A percentile compares a stretch with the other conserved stretches of the same genome.
These are phyloP conservation scores for Sclerotiophoma versabilis DNA, from an alignment of 2,329 filamentous ascomycete genomes.

Conservation along the genomic window DNA sequence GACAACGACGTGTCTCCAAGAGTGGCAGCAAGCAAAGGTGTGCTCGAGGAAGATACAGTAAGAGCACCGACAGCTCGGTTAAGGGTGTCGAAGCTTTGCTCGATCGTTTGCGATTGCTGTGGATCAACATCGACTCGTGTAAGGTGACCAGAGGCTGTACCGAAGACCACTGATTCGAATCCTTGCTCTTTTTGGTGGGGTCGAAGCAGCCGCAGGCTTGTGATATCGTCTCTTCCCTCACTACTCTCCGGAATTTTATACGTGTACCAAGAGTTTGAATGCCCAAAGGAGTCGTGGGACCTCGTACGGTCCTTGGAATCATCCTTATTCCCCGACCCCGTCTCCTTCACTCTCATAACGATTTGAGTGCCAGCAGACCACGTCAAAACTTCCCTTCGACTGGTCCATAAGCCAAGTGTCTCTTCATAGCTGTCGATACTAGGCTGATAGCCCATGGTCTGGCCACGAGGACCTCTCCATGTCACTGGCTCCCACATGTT, in stretches of 20 bases:
- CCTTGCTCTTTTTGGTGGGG: slow-evolving; percentile 48
- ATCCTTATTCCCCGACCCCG: slow-evolving; percentile 37
- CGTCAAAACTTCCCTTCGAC: slow-evolving; percentile 63
- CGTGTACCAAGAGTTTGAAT: slow-evolving; percentile 56
- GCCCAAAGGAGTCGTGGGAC: slow-evolving; percentile 42
- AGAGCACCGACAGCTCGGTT: slow-evolving; percentile 56
- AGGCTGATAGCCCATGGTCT: slow-evolving; percentile 67
- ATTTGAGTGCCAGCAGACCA: slow-evolving; percentile 68
- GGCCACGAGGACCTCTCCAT: slow-evolving; percentile 54
- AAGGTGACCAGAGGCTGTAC: slow-evolving; percentile 64
- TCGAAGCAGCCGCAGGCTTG: slow-evolving; percentile 61
- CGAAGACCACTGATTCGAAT: slow-evolving; percentile 60
- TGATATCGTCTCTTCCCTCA: slow-evolving; percentile 66
- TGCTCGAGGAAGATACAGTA: slow-evolving; percentile 52
- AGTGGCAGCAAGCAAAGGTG: slow-evolving; percentile 59
- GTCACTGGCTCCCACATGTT: slow-evolving; percentile 42
- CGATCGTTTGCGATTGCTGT: slow-evolving; percentile 14
- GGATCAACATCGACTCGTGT: slow-evolving; percentile 37
- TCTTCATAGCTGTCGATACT: slow-evolving; percentile 65
- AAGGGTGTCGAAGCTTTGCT: slow-evolving; percentile 52
- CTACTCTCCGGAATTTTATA: slow-evolving; percentile 60
- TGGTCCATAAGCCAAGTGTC: slow-evolving; percentile 48
- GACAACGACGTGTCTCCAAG: slow-evolving; percentile 56
- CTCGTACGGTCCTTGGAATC: slow-evolving; percentile 22
- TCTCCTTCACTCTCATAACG: slow-evolving; percentile 58